These are phyloP conservation scores for Trametes polyzona DNA, from an alignment of 1,284 basidiomycete species.

Conservation along the genomic window DNA sequence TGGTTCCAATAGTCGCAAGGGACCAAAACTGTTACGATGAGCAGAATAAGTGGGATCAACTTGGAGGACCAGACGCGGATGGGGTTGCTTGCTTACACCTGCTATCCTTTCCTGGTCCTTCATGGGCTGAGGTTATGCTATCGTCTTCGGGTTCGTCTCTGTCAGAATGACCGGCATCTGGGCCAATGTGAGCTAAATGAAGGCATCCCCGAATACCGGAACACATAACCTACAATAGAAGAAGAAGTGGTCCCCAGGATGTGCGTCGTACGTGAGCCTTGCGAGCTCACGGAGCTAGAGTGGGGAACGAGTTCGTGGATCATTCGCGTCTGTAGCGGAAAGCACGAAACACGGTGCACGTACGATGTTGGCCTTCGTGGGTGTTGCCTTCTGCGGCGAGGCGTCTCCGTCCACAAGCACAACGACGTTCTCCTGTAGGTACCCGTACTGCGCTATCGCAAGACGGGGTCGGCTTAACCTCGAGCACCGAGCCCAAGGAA, in stretches of 20 bases:
- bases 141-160: background rate
- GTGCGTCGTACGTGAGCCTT: slow-evolving; percentile 6
- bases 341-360: background rate
- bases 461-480: background rate
- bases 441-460: slow-evolving; percentile 6
- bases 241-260: slow-evolving; percentile 19
- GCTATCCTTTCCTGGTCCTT: too few relatives aligned
- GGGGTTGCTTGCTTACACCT: too few relatives aligned
- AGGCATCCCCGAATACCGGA: too few relatives aligned
- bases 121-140: background rate
- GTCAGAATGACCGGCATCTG: background rate
- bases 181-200: background rate
- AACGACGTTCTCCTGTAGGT: slow-evolving; percentile 11
- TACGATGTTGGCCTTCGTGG: slow-evolving; percentile 23
- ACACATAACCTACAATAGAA: slow-evolving; percentile 22
- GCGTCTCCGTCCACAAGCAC: slow-evolving; percentile 12
- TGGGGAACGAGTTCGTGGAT: background rate
- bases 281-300: slow-evolving; percentile 13
- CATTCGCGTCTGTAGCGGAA: too few relatives aligned
- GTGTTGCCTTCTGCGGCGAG: background rate
- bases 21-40: slow-evolving; percentile 12
- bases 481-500: too few relatives aligned
- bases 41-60: background rate
- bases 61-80: too few relatives aligned
- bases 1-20: slow-evolving; percentile 27